Evolutionary conservation across 2,329 filamentous ascomycete species (phyloP).

Genomic region (Neonectria punicea): DNA sequence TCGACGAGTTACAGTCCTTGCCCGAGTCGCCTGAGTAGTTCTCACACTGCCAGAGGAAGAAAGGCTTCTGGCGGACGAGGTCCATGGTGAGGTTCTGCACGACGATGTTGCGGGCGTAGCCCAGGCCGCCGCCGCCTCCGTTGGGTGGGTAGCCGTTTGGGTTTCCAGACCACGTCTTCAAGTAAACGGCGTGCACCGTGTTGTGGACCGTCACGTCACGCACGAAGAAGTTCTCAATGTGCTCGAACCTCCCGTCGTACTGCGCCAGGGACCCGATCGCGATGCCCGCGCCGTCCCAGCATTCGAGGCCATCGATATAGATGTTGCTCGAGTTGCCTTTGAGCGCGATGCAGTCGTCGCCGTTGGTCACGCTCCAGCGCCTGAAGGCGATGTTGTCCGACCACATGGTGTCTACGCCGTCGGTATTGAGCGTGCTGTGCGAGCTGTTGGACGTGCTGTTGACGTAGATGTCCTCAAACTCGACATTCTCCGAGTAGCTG

Average conservation of each 20-base stretch:
- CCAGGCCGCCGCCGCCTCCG: slow-evolving; percentile 63
- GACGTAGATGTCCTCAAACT: slow-evolving; percentile 62
- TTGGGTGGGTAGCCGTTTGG: slow-evolving; percentile 57
- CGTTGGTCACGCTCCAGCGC: slow-evolving; percentile 55
- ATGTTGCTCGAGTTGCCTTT: slow-evolving; percentile 69
- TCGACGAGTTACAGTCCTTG: background rate
- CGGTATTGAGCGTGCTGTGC: slow-evolving; percentile 52
- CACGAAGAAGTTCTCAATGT: slow-evolving; percentile 60
- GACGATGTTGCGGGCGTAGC: background rate
- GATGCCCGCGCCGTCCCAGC: slow-evolving; percentile 62
- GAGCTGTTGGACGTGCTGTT: slow-evolving; percentile 57
- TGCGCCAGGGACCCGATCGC: slow-evolving; percentile 69
- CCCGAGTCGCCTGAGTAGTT: background rate
- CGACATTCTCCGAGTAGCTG: slow-evolving; percentile 57
- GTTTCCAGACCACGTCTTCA: slow-evolving; percentile 69
- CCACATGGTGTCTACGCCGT: slow-evolving; percentile 62
- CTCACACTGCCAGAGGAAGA: background rate
- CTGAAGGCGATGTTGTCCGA: slow-evolving; percentile 62
- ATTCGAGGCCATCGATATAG: slow-evolving; percentile 58
- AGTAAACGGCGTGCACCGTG: slow-evolving; percentile 60
- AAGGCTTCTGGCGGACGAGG: background rate
- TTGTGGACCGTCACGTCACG: slow-evolving; percentile 58
- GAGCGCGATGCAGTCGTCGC: slow-evolving; percentile 56
- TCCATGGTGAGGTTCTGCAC: background rate
- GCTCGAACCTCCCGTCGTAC: slow-evolving; percentile 59